Conservation (phyloP, 306 rosid species). For the Cicer chorassanicum region DNA sequence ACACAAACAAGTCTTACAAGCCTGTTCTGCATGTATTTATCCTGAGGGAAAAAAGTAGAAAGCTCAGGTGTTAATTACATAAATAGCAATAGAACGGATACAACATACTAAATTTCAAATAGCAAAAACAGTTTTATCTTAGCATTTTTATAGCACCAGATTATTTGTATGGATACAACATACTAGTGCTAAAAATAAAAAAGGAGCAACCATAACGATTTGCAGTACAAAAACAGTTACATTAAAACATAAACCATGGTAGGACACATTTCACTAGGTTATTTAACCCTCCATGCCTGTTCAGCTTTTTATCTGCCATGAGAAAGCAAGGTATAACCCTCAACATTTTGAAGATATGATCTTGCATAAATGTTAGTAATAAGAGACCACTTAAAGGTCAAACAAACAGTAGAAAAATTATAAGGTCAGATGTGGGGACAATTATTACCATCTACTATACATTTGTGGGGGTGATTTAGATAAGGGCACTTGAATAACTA, state of each 20-base stretch:
- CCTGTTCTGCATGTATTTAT: slow-evolving; percentile 99
- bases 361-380: background rate
- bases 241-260: slow-evolving; percentile 25
- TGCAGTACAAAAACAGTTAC: slow-evolving; percentile 7
- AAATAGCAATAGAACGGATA: background rate
- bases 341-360: slow-evolving; percentile 21
- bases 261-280: slow-evolving; percentile 18
- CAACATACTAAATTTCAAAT: background rate
- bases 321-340: slow-evolving; percentile 17
- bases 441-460: background rate
- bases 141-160: slow-evolving; percentile 4
- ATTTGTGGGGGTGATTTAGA: background rate
- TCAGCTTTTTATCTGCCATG: slow-evolving; percentile 7
- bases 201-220: background rate
- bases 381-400: background rate
- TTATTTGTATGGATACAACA: slow-evolving; percentile 5
- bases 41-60: slow-evolving; percentile 58
- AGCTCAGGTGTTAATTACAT: slow-evolving; percentile 20
- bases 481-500: background rate
- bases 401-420: background rate
- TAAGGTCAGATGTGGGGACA: background rate
- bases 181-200: background rate
- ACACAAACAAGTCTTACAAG: slow-evolving; percentile 98
- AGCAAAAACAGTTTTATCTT: background rate
- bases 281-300: slow-evolving; percentile 10